Conservation (phyloP, 202 grass and related monocot genomes). For the Digitaria exilis region DNA sequence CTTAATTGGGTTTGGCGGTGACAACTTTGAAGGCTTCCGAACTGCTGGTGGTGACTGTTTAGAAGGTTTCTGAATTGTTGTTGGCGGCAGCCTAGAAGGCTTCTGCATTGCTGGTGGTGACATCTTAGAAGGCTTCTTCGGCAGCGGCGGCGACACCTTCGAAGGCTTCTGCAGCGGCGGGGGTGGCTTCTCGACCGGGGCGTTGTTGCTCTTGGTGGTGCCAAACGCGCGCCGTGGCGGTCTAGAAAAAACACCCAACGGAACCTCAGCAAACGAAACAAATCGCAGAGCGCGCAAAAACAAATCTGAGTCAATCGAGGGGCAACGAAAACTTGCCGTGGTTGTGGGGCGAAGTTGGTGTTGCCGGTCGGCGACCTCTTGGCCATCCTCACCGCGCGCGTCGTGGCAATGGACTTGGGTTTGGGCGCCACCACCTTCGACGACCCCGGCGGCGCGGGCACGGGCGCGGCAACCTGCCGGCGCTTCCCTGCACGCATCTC, state of each 20-base stretch:
- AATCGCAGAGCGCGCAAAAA: not conserved
- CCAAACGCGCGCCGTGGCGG: constrained; percentile 63
- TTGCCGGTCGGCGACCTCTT: constrained; percentile 49
- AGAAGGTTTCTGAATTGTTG: constrained; percentile 33
- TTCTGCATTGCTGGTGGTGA: constrained; percentile 2
- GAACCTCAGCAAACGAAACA: constrained; percentile 4
- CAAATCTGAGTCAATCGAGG: not conserved
- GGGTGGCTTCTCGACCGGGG: constrained; percentile 44
- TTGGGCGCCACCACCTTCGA: constrained; percentile 8
- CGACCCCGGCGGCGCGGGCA: not conserved
- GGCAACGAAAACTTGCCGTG: not conserved
- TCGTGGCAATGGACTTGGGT: constrained; percentile 38
- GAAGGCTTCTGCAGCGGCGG: not conserved
- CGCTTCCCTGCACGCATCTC: constrained; percentile 36
- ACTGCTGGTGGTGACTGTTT: constrained; percentile 24
- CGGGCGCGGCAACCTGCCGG: not conserved
- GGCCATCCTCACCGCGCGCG: constrained; percentile 34
- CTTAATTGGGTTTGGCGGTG: constrained; percentile 40
- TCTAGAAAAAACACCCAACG: constrained; percentile 32
- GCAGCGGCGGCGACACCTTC: not conserved
- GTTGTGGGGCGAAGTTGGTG: constrained; percentile 19
- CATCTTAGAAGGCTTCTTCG: too few species aligned
- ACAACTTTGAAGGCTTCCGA: constrained; percentile 33
- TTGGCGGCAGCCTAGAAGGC: not conserved
- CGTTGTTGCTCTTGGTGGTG: constrained; percentile 54